A percentile compares a stretch with the other conserved stretches of the same genome.
These are phyloP conservation scores for Suillus ampliporus DNA, from an alignment of 768 basidiomycete species.

Conservation along the genomic window DNA sequence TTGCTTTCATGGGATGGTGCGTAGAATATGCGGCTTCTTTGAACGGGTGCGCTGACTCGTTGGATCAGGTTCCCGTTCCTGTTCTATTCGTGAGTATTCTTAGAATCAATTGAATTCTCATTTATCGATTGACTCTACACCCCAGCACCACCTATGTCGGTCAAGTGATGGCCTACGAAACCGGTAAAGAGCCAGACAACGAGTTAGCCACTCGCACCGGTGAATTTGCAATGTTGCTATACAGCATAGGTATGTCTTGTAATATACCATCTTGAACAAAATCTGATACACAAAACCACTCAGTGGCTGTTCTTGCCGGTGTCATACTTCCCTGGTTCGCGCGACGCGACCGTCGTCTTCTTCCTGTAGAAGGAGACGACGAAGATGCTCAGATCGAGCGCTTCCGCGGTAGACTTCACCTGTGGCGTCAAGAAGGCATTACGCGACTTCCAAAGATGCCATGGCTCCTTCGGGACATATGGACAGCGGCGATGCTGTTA, in stretches of 20 bases:
- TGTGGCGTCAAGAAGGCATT: slow-evolving; percentile 88
- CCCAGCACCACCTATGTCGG: slow-evolving; percentile 90
- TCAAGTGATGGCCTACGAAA: slow-evolving; percentile 89
- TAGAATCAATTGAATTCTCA: not conserved
- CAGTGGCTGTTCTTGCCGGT: slow-evolving; percentile 88
- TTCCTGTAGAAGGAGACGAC: slow-evolving; percentile 69
- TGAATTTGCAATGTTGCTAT: slow-evolving; percentile 87
- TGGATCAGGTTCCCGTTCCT: slow-evolving; percentile 86
- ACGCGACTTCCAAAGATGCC: slow-evolving; percentile 85
- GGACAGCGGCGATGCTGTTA: slow-evolving; percentile 85
- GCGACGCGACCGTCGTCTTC: slow-evolving; percentile 78
- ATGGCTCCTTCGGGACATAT: slow-evolving; percentile 90
- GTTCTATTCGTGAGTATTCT: slow-evolving; percentile 75
- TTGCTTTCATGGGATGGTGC: slow-evolving; percentile 96
- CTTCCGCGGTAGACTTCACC: slow-evolving; percentile 70
- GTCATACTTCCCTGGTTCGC: slow-evolving; percentile 81
- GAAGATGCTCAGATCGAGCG: slow-evolving; percentile 77
- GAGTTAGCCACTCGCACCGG: slow-evolving; percentile 88
- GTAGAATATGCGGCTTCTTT: slow-evolving; percentile 26
- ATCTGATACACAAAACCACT: slow-evolving; percentile 9
- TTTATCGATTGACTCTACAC: slow-evolving; percentile 6
- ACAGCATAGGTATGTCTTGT: slow-evolving; percentile 72
- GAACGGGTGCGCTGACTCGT: slow-evolving; percentile 13
- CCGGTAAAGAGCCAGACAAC: slow-evolving; percentile 72
- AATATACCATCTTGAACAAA: slow-evolving; percentile 2